Conservation (phyloP, 345 rosid species). For the Zanthoxylum bungeanum region DNA sequence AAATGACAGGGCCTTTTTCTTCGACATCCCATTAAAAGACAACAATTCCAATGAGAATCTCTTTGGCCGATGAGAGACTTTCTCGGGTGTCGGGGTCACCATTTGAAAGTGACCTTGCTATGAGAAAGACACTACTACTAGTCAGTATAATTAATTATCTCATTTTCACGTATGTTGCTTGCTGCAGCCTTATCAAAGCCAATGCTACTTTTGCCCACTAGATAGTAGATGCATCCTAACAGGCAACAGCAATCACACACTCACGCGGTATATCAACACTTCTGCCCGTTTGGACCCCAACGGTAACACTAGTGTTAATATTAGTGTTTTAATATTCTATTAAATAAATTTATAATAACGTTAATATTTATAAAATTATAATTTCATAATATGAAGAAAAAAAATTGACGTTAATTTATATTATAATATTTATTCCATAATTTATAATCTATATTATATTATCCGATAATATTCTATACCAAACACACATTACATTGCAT, state of each 20-base stretch:
- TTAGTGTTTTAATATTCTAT: too few species aligned
- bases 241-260: background rate
- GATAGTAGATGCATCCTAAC: background rate
- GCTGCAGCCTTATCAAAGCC: background rate
- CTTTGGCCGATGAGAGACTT: background rate
- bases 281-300: background rate
- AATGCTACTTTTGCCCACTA: background rate
- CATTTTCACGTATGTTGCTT: background rate
- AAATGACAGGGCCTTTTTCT: too few species aligned
- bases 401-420: too few species aligned
- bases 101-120: background rate
- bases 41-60: slow-evolving; percentile 16
- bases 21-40: slow-evolving; percentile 1
- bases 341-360: too few species aligned
- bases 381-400: too few species aligned
- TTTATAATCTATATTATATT: too few species aligned
- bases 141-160: background rate
- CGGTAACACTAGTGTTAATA: too few species aligned
- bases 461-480: too few species aligned
- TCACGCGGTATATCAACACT: background rate
- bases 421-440: too few species aligned
- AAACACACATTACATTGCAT: too few species aligned
- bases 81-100: background rate
- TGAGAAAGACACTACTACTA: too few species aligned
- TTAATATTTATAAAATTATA: too few species aligned